These are phyloP conservation scores for Nectriaceae sp. DNA, from an alignment of 2,329 filamentous ascomycete species.

Conservation along the genomic window DNA sequence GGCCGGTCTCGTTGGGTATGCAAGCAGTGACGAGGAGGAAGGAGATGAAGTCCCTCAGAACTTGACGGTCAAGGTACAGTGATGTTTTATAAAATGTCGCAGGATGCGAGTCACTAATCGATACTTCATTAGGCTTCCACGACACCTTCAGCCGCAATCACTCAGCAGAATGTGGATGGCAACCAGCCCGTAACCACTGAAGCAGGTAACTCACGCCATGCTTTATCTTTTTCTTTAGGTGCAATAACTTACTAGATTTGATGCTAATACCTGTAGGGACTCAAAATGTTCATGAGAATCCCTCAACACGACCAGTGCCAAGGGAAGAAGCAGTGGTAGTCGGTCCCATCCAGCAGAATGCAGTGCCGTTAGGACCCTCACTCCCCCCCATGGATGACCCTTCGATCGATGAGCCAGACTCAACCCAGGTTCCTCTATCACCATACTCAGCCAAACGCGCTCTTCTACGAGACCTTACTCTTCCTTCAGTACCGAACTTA, in stretches of 20 bases:
- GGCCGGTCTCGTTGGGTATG: conserved; percentile 52
- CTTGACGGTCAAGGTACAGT: conserved; percentile 10
- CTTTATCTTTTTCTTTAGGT: too few relatives aligned
- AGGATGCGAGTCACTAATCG: conserved; percentile 1
- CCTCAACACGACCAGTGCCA: too few relatives aligned
- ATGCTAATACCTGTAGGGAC: background rate
- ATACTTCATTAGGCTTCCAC: conserved; percentile 6
- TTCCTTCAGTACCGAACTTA: conserved; percentile 71
- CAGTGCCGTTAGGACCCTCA: conserved; percentile 40
- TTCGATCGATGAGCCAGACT: conserved; percentile 20
- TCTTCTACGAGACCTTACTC: conserved; percentile 69
- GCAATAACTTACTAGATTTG: too few relatives aligned
- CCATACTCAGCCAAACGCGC: conserved; percentile 69
- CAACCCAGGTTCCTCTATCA: conserved; percentile 47
- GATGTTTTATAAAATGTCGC: background rate
- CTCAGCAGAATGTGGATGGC: conserved; percentile 3
- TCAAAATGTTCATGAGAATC: too few relatives aligned
- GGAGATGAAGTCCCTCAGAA: conserved; percentile 25
- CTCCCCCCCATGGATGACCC: conserved; percentile 34
- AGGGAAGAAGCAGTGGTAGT: too few relatives aligned
- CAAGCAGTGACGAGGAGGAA: conserved; percentile 54
- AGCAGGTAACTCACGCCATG: background rate
- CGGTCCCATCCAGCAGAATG: conserved; percentile 33
- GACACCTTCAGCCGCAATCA: conserved; percentile 1
- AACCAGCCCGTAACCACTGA: background rate